Evolutionary conservation across 73 alveolate genomes (phyloP).

Genomic region (Blepharisma japonicum): DNA sequence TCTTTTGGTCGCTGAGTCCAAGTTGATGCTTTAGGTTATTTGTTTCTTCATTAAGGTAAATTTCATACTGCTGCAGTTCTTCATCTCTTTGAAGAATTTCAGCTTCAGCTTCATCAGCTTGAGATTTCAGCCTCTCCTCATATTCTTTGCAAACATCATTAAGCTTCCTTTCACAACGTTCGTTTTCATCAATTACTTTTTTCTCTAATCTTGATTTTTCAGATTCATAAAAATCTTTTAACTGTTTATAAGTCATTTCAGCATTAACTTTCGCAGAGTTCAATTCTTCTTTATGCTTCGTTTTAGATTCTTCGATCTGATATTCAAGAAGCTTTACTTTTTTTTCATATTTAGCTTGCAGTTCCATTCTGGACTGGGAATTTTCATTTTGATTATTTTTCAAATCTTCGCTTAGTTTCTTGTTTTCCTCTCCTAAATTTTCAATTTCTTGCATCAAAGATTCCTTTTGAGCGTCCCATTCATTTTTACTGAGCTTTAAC

Average conservation of each 20-base stretch:
- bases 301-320: conserved; percentile 19
- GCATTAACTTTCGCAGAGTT: background rate
- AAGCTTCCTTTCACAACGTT: conserved; percentile 7
- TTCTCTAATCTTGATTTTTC: conserved; percentile 77
- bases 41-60: background rate
- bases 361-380: no score
- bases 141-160: conserved; percentile 43
- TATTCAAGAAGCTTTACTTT: background rate
- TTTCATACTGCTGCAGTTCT: background rate
- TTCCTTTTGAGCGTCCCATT: background rate
- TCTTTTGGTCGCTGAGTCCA: conserved; percentile 40
- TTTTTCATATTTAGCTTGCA: background rate
- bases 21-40: conserved; percentile 5
- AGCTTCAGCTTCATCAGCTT: conserved; percentile 40
- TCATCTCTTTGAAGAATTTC: conserved; percentile 29
- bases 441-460: background rate
- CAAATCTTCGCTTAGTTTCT: background rate
- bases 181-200: conserved; percentile 64
- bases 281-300: background rate
- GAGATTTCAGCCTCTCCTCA: conserved; percentile 52
- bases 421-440: background rate
- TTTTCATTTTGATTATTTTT: background rate
- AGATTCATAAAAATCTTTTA: conserved; percentile 65
- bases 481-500: background rate
- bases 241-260: conserved; percentile 62